Evolutionary conservation across 306 rosid genomes (phyloP).

Genomic region (Cicer chorassanicum): DNA sequence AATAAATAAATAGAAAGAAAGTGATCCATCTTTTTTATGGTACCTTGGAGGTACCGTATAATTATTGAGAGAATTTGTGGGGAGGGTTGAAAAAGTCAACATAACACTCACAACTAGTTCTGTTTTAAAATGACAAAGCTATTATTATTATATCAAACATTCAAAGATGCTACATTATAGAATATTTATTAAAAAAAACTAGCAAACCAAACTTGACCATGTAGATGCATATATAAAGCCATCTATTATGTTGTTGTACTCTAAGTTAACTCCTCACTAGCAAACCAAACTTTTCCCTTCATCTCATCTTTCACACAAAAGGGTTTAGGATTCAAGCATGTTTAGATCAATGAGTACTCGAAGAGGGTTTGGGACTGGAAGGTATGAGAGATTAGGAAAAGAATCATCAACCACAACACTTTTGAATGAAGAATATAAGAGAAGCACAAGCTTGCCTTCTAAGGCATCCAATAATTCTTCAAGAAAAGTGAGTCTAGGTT

Average conservation of each 20-base stretch:
- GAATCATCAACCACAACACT: slow-evolving; percentile 44
- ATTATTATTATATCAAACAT: background rate
- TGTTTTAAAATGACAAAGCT: too few species aligned
- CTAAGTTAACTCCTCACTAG: slow-evolving; percentile 14
- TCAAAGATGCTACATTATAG: slow-evolving; percentile 1
- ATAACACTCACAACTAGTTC: background rate
- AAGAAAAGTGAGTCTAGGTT: slow-evolving; percentile 35
- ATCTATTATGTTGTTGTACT: background rate
- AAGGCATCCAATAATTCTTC: slow-evolving; percentile 23
- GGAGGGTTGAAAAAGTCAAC: slow-evolving; percentile 42
- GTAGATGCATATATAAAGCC: slow-evolving; percentile 35
- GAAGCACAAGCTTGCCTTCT: slow-evolving; percentile 60
- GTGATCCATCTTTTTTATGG: background rate
- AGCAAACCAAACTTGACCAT: slow-evolving; percentile 39
- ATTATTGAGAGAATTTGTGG: background rate
- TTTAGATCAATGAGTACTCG: slow-evolving; percentile 59
- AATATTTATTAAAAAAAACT: background rate
- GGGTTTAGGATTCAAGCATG: slow-evolving; percentile 41
- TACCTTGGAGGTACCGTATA: background rate
- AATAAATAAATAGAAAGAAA: background rate
- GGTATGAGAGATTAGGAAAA: slow-evolving; percentile 58
- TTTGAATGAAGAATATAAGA: slow-evolving; percentile 52
- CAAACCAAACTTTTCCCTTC: slow-evolving; percentile 29
- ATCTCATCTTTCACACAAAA: background rate
- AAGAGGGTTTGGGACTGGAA: slow-evolving; percentile 44